Conservation (phyloP, 768 basidiomycete species). For the Boletus sensibilis region DNA sequence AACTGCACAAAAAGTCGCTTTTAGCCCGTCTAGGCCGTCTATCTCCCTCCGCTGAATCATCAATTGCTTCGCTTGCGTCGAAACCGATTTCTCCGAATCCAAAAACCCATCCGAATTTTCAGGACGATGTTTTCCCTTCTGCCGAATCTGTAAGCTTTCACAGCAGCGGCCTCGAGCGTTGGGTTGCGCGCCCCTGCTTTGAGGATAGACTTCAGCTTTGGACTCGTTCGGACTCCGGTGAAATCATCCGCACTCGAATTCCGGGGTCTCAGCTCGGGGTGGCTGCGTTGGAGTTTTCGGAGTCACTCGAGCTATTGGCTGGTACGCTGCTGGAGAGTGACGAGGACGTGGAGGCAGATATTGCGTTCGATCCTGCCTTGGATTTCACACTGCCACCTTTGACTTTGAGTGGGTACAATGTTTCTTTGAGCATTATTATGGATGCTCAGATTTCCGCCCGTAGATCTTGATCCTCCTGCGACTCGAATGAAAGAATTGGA, state of each 20-base stretch:
- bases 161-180: slow-evolving; percentile 61
- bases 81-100: slow-evolving; percentile 30
- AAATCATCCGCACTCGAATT: slow-evolving; percentile 39
- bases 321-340: slow-evolving; percentile 37
- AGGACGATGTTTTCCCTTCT: slow-evolving; percentile 25
- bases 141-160: slow-evolving; percentile 18
- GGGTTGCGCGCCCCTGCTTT: slow-evolving; percentile 73
- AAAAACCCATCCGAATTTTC: slow-evolving; percentile 36
- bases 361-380: slow-evolving; percentile 16
- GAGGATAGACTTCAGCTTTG: slow-evolving; percentile 68
- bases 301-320: slow-evolving; percentile 62
- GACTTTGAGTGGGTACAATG: slow-evolving; percentile 19
- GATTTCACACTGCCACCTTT: slow-evolving; percentile 19
- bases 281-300: slow-evolving; percentile 71
- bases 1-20: slow-evolving; percentile 52
- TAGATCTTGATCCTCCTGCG: slow-evolving; percentile 25
- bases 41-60: slow-evolving; percentile 40
- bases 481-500: slow-evolving; percentile 4
- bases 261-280: slow-evolving; percentile 55
- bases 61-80: slow-evolving; percentile 46
- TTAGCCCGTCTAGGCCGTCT: slow-evolving; percentile 44
- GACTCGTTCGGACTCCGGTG: slow-evolving; percentile 41
- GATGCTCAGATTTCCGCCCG: slow-evolving; percentile 12
- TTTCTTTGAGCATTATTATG: neutral
- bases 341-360: slow-evolving; percentile 9